These are phyloP conservation scores for Vitis hybrid DNA, from an alignment of 177 flowering plant genomes.

Conservation along the genomic window DNA sequence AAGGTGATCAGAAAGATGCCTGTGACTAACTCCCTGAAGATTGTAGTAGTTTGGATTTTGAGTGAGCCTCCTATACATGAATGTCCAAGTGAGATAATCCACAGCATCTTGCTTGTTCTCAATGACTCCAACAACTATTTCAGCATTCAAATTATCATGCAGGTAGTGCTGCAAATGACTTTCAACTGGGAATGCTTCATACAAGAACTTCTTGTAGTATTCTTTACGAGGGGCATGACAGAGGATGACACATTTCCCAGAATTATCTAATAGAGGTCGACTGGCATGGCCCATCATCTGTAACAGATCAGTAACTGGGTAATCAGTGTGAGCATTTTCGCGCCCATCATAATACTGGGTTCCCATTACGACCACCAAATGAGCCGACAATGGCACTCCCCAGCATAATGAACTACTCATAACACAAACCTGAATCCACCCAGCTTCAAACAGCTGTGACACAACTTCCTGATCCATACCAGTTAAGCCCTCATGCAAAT, in stretches of 20 bases:
- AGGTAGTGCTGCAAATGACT: slow-evolving; percentile 89
- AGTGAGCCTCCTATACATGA: slow-evolving; percentile 89
- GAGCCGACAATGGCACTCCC: slow-evolving; percentile 85
- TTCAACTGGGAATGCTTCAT: slow-evolving; percentile 93
- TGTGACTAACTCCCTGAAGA: slow-evolving; percentile 89
- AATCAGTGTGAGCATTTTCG: slow-evolving; percentile 90
- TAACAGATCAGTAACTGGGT: slow-evolving; percentile 82
- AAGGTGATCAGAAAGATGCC: slow-evolving; percentile 93
- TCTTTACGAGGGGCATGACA: slow-evolving; percentile 98
- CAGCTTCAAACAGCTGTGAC: slow-evolving; percentile 77
- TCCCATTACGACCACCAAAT: slow-evolving; percentile 96
- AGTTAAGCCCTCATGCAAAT: slow-evolving; percentile 85
- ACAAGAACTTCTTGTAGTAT: slow-evolving; percentile 89
- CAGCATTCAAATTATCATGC: slow-evolving; percentile 91
- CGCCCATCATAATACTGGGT: slow-evolving; percentile 96
- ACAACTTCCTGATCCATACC: slow-evolving; percentile 80
- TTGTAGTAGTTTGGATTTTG: slow-evolving; percentile 98
- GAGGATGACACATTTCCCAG: slow-evolving; percentile 88
- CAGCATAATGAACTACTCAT: slow-evolving; percentile 90
- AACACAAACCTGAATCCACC: slow-evolving; percentile 95
- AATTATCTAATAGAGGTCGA: slow-evolving; percentile 78
- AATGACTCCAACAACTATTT: slow-evolving; percentile 75
- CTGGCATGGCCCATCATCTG: slow-evolving; percentile 99
- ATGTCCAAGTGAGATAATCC: slow-evolving; percentile 96
- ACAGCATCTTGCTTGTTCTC: slow-evolving; percentile 93